Percentiles rank a stretch among this genome's conserved stretches.
Evolutionary conservation across 495 filamentous ascomycete species (phyloP).

Genomic region (Penicillium crystallinum): DNA sequence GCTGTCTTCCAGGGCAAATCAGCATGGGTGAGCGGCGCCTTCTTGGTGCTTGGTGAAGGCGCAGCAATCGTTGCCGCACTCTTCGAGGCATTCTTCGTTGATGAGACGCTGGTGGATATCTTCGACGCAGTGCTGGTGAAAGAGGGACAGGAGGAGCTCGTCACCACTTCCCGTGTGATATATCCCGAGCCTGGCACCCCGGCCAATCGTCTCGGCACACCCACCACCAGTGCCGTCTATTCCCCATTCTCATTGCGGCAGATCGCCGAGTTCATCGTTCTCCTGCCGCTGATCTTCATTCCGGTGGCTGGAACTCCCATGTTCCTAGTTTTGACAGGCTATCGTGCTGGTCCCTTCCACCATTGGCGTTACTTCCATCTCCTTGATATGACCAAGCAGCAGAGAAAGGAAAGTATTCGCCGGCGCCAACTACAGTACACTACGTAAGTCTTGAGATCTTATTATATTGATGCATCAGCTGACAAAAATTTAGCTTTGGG

Average conservation of each 20-base stretch:
- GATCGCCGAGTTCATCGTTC: conserved; percentile 69
- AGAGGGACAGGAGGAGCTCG: conserved; percentile 53
- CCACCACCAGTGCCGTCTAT: conserved; percentile 53
- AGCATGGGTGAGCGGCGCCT: conserved; percentile 59
- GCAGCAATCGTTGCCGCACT: conserved; percentile 54
- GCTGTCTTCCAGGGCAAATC: conserved; percentile 55
- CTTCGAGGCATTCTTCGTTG: conserved; percentile 65
- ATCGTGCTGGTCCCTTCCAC: conserved; percentile 60
- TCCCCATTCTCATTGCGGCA: conserved; percentile 68
- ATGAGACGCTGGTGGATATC: conserved; percentile 63
- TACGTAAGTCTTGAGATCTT: conserved; percentile 38
- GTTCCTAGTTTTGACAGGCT: conserved; percentile 59
- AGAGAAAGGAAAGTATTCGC: conserved; percentile 51
- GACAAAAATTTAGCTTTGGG: conserved; percentile 45
- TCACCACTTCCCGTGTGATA: conserved; percentile 50
- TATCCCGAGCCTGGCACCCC: conserved; percentile 49
- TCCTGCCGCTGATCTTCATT: conserved; percentile 62
- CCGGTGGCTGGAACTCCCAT: conserved; percentile 58
- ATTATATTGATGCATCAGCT: neutral
- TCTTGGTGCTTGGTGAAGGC: conserved; percentile 63
- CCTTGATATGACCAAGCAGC: conserved; percentile 50
- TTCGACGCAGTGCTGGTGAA: conserved; percentile 61
- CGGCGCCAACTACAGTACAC: conserved; percentile 54
- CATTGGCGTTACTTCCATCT: conserved; percentile 65
- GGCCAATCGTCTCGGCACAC: conserved; percentile 53